phyloP scores from a whole-genome alignment of 768 basidiomycete genomes.

The Russula dissimulans region DNA sequence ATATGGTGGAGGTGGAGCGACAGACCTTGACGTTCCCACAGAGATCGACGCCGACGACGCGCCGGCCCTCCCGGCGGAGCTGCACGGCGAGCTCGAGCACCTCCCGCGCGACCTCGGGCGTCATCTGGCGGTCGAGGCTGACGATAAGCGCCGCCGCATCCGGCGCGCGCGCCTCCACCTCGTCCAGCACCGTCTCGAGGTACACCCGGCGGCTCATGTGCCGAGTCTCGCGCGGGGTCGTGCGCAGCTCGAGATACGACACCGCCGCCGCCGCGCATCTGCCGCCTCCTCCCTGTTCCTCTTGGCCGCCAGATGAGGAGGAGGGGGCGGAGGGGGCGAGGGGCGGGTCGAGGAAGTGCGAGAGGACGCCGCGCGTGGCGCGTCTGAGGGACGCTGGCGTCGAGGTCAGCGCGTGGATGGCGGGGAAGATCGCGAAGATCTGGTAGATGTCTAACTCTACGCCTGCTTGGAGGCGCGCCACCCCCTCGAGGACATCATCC shows the following conservation, averaged over 20 bases:
- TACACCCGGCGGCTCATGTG: slow-evolving; percentile 55
- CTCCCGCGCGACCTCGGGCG: slow-evolving; percentile 38
- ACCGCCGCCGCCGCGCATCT: slow-evolving; percentile 34
- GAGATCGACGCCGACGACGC: slow-evolving; percentile 71
- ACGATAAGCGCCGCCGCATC: slow-evolving; percentile 53
- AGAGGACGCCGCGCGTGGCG: slow-evolving; percentile 58
- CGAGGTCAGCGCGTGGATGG: slow-evolving; percentile 69
- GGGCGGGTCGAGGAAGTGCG: slow-evolving; percentile 45
- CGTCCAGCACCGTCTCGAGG: slow-evolving; percentile 53
- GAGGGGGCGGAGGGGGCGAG: not conserved
- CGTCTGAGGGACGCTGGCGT: slow-evolving; percentile 43
- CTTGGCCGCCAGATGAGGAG: too few relatives aligned
- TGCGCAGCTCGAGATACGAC: slow-evolving; percentile 73
- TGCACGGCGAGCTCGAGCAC: slow-evolving; percentile 47
- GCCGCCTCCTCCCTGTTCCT: too few relatives aligned
- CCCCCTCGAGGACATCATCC: slow-evolving; percentile 33
- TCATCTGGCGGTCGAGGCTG: slow-evolving; percentile 70
- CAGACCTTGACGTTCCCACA: slow-evolving; percentile 60
- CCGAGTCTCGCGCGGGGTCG: slow-evolving; percentile 54
- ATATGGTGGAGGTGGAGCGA: not conserved
- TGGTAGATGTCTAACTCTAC: slow-evolving; percentile 48
- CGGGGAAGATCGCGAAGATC: slow-evolving; percentile 68
- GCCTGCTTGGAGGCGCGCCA: slow-evolving; percentile 33
- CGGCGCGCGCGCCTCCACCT: slow-evolving; percentile 47
- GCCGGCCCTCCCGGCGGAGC: slow-evolving; percentile 46